phyloP scores from a whole-genome alignment of 2,329 filamentous ascomycete genomes.

The Penicillium frequentans region DNA sequence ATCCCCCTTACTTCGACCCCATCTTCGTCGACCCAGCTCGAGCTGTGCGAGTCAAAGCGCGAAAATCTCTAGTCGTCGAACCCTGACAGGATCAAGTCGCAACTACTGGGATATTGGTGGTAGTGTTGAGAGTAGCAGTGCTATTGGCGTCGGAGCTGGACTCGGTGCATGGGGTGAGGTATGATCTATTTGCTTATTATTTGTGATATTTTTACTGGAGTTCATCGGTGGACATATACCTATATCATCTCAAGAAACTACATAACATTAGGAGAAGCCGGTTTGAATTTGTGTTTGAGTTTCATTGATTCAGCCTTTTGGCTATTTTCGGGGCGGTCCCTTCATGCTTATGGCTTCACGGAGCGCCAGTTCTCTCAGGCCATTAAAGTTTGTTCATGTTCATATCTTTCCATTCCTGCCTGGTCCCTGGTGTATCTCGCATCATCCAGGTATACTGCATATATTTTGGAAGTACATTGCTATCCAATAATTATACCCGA shows the following conservation, averaged over 20 bases:
- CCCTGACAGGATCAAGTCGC: slow-evolving; percentile 63
- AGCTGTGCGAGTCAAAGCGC: slow-evolving; percentile 90
- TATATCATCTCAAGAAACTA: neutral
- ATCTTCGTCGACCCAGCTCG: slow-evolving; percentile 52
- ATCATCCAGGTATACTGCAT: neutral
- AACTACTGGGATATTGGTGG: slow-evolving; percentile 93
- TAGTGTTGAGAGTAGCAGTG: slow-evolving; percentile 72
- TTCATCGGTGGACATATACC: neutral
- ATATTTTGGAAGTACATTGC: neutral
- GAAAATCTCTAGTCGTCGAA: slow-evolving; percentile 65
- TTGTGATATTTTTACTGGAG: neutral
- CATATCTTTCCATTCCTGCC: neutral
- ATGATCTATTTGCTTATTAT: slow-evolving; percentile 29
- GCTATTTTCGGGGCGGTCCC: neutral
- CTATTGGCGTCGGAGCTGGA: slow-evolving; percentile 67
- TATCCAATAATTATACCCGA: neutral
- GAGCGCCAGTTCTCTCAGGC: neutral
- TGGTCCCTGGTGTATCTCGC: too few relatives aligned
- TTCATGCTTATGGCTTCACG: neutral
- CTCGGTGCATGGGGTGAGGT: slow-evolving; percentile 81
- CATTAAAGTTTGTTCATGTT: neutral
- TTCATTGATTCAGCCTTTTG: neutral
- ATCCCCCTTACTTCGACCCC: slow-evolving; percentile 41
- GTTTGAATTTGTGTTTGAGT: neutral
- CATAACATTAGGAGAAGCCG: neutral